Percentiles rank a stretch among this genome's conserved stretches.
Evolutionary conservation across 805 yeast species (phyloP).

Genomic region (Candida sonorensis): DNA sequence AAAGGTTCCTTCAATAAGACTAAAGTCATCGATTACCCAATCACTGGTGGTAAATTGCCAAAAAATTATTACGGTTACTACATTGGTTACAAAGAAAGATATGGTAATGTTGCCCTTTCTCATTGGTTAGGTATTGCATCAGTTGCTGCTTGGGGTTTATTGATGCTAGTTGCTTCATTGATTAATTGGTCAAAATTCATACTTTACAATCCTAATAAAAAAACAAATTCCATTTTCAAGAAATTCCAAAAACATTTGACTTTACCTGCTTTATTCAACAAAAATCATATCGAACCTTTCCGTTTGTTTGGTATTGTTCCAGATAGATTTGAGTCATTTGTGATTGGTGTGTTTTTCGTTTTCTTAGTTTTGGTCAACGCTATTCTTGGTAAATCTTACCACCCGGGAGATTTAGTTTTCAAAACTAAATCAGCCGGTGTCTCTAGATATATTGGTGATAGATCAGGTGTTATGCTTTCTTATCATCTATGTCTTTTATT

Average conservation of each 20-base stretch:
- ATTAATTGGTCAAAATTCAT: conserved; percentile 34
- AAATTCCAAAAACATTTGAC: conserved; percentile 21
- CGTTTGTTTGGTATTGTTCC: conserved; percentile 35
- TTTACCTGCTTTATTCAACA: conserved; percentile 18
- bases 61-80: conserved; percentile 20
- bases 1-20: conserved; percentile 26
- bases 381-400: conserved; percentile 12
- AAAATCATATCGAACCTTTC: conserved; percentile 15
- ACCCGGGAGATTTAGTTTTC: conserved; percentile 18
- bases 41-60: conserved; percentile 17
- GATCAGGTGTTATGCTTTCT: conserved; percentile 46
- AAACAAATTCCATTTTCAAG: conserved; percentile 21
- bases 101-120: conserved; percentile 32
- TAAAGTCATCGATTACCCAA: conserved; percentile 30
- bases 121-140: conserved; percentile 40
- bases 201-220: conserved; percentile 30
- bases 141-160: conserved; percentile 42
- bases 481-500: conserved; percentile 44
- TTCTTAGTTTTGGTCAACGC: conserved; percentile 28
- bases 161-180: conserved; percentile 35
- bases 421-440: conserved; percentile 12
- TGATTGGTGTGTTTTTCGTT: too few relatives aligned
- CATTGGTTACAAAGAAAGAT: conserved; percentile 24
- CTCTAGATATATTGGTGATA: conserved; percentile 37
- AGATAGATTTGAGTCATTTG: conserved; percentile 42